These are phyloP conservation scores for Dactylella cylindrospora DNA, from an alignment of 2,329 filamentous ascomycete species.

Conservation along the genomic window DNA sequence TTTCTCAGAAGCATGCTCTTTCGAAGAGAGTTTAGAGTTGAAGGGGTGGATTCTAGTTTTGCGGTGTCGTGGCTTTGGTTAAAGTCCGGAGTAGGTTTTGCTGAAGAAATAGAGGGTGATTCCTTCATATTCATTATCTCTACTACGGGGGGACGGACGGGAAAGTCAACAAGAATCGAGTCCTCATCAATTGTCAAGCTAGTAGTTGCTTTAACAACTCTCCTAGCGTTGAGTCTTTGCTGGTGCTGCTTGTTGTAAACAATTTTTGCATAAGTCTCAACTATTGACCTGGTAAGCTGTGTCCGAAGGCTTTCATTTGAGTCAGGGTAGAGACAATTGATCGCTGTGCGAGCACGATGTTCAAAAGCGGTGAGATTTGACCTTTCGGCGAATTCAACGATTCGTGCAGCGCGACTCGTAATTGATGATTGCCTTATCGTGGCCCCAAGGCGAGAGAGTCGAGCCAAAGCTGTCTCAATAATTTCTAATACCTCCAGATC, in stretches of 20 bases:
- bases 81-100: too few relatives aligned
- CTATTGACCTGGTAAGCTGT: slow-evolving; percentile 2
- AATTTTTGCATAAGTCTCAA: neutral
- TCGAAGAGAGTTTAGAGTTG: too few relatives aligned
- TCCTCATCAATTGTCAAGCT: too few relatives aligned
- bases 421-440: neutral
- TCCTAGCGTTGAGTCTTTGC: neutral
- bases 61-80: too few relatives aligned
- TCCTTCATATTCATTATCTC: too few relatives aligned
- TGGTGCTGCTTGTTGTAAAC: slow-evolving; percentile 3
- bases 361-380: neutral
- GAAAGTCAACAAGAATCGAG: too few relatives aligned
- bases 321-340: neutral
- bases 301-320: slow-evolving; percentile 1
- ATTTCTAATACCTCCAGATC: neutral
- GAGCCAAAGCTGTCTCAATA: neutral
- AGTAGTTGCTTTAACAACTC: too few relatives aligned
- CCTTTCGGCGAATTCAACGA: neutral
- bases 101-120: too few relatives aligned
- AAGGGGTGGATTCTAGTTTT: too few relatives aligned
- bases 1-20: too few relatives aligned
- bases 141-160: too few relatives aligned
- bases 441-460: neutral
- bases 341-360: neutral
- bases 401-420: neutral